Conservation (phyloP, 2,329 filamentous ascomycete genomes). For the Aspergillus felis region DNA sequence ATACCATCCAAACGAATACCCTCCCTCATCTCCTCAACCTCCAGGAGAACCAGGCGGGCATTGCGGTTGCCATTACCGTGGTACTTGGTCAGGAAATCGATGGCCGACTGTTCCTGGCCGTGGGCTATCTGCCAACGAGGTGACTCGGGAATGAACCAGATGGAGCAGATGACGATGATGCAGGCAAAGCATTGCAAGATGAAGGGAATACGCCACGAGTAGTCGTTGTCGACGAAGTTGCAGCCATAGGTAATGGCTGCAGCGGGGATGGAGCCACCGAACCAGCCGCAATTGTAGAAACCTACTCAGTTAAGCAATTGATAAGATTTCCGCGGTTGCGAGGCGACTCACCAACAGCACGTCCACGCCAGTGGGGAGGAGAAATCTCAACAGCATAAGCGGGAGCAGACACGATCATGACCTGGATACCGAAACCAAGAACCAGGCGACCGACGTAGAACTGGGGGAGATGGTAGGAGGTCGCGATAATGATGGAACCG, state of each 20-base stretch:
- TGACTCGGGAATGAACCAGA: slow-evolving; percentile 60
- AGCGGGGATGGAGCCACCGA: slow-evolving; percentile 50
- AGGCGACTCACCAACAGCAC: slow-evolving; percentile 40
- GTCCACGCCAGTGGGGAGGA: slow-evolving; percentile 50
- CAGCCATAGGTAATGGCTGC: slow-evolving; percentile 49
- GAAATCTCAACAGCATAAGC: slow-evolving; percentile 49
- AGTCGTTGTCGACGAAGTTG: slow-evolving; percentile 44
- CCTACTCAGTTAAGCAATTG: slow-evolving; percentile 15
- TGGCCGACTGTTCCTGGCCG: slow-evolving; percentile 19
- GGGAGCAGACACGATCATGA: slow-evolving; percentile 49
- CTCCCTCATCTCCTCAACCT: slow-evolving; percentile 28
- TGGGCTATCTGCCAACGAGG: slow-evolving; percentile 20
- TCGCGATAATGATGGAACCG: slow-evolving; percentile 44
- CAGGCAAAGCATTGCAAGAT: slow-evolving; percentile 64
- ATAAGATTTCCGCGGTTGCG: background rate
- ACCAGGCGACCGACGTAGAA: slow-evolving; percentile 48
- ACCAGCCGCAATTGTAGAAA: slow-evolving; percentile 54
- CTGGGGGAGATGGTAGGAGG: slow-evolving; percentile 31
- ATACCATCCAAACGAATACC: slow-evolving; percentile 45
- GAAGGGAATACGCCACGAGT: slow-evolving; percentile 61
- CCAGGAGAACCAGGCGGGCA: slow-evolving; percentile 23
- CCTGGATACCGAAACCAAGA: slow-evolving; percentile 45
- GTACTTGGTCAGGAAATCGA: slow-evolving; percentile 21
- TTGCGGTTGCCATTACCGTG: slow-evolving; percentile 25
- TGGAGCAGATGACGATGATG: slow-evolving; percentile 49